phyloP scores from a whole-genome alignment of 1,284 basidiomycete genomes.

The Melampsora larici-populina region DNA sequence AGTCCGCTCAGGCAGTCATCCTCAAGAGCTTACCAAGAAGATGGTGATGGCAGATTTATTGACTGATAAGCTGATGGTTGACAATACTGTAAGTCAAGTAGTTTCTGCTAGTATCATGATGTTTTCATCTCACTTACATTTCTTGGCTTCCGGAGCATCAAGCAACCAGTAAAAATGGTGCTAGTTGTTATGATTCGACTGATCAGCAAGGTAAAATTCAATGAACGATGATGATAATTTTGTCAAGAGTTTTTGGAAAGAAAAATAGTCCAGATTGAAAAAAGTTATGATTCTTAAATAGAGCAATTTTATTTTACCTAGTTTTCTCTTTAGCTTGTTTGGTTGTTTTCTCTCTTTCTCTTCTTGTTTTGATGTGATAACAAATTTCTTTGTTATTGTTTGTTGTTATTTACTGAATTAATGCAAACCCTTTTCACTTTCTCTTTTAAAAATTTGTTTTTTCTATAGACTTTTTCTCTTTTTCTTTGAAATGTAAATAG shows the following conservation, averaged over 20 bases:
- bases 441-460: too few species aligned
- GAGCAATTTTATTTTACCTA: neutral
- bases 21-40: slow-evolving; percentile 12
- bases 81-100: slow-evolving; percentile 36
- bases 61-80: slow-evolving; percentile 19
- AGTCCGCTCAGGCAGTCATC: slow-evolving; percentile 8
- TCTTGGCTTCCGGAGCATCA: slow-evolving; percentile 32
- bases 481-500: neutral
- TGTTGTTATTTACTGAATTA: neutral
- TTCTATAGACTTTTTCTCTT: neutral
- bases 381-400: slow-evolving; percentile 4
- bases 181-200: neutral
- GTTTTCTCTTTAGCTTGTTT: neutral
- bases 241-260: neutral
- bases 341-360: neutral
- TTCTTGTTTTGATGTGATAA: neutral
- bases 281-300: neutral
- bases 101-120: neutral
- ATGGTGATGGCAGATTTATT: slow-evolving; percentile 37
- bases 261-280: neutral
- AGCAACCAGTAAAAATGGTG: slow-evolving; percentile 11
- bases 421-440: too few species aligned
- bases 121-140: neutral
- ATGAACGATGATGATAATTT: too few species aligned
- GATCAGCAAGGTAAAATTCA: neutral